Conservation (phyloP, 2,329 filamentous ascomycete species). For the Pyricularia sp. region DNA sequence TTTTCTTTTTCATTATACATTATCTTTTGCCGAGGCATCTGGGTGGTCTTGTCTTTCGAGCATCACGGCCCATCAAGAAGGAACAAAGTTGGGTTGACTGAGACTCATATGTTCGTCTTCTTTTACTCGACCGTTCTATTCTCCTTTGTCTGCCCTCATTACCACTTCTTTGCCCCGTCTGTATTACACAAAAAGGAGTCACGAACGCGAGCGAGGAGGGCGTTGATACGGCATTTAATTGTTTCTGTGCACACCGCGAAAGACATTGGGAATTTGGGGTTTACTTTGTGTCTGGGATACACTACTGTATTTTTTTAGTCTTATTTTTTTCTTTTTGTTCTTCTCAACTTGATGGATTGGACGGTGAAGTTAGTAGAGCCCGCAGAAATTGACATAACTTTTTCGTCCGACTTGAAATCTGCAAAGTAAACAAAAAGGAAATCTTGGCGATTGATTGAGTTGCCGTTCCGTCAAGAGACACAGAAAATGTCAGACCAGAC, state of each 20-base stretch:
- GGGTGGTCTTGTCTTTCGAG: not conserved
- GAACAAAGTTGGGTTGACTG: not conserved
- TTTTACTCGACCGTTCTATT: not conserved
- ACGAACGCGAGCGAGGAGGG: not conserved
- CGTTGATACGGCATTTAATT: constrained; percentile 2
- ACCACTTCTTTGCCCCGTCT: not conserved
- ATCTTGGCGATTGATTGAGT: not conserved
- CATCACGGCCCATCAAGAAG: not conserved
- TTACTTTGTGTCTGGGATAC: not conserved
- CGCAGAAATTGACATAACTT: not conserved
- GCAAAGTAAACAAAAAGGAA: not conserved
- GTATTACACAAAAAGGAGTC: constrained; percentile 2
- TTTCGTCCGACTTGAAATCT: not conserved
- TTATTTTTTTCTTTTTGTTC: not conserved
- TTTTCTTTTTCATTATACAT: constrained; percentile 5
- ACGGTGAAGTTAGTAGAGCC: not conserved
- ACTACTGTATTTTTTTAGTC: not conserved
- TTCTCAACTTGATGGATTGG: not conserved
- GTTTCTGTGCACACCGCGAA: not conserved
- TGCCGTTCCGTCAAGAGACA: not conserved
- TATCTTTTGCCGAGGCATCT: not conserved
- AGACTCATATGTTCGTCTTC: not conserved
- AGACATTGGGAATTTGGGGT: not conserved
- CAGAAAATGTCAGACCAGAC: not conserved
- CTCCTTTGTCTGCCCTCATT: not conserved